phyloP scores from a whole-genome alignment of 768 basidiomycete species.

The Coprinopsis marcescibilis region DNA sequence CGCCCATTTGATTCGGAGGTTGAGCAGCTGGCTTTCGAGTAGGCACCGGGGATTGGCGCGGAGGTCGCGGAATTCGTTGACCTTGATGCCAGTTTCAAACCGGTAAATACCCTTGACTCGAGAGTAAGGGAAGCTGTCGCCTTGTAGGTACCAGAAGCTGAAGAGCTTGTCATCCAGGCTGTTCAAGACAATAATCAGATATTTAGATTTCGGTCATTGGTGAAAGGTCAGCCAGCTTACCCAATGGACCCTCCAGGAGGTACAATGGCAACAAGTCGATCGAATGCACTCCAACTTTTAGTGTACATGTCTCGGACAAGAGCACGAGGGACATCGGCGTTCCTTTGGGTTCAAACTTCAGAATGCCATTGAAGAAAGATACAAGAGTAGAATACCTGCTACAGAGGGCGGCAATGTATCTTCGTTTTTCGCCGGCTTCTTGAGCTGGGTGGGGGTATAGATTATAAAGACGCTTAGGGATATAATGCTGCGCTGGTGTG shows the following conservation, averaged over 20 bases:
- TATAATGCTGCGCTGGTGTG: constrained; percentile 68
- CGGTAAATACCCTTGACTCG: constrained; percentile 83
- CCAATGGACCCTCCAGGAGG: constrained; percentile 90
- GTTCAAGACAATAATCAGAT: background rate
- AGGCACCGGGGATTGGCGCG: constrained; percentile 86
- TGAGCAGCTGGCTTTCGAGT: constrained; percentile 73
- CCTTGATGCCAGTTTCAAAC: constrained; percentile 85
- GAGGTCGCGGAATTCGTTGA: constrained; percentile 82
- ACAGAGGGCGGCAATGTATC: constrained; percentile 66
- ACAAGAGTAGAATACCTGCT: constrained; percentile 45
- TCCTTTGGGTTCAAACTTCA: constrained; percentile 35
- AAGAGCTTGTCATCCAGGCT: constrained; percentile 92
- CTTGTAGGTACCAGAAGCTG: constrained; percentile 83
- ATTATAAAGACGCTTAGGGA: constrained; percentile 69
- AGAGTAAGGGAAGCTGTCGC: constrained; percentile 67
- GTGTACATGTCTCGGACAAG: constrained; percentile 88
- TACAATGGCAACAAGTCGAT: constrained; percentile 81
- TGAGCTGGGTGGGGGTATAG: constrained; percentile 81
- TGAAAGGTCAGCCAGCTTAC: constrained; percentile 37
- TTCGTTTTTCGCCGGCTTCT: constrained; percentile 63
- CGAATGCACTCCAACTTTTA: constrained; percentile 90
- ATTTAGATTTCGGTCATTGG: background rate
- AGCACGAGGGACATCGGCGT: constrained; percentile 79
- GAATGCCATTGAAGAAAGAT: background rate
- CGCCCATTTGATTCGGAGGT: constrained; percentile 80